Evolutionary conservation across 2,329 filamentous ascomycete species (phyloP).

Genomic region (Fusarium chaquense): DNA sequence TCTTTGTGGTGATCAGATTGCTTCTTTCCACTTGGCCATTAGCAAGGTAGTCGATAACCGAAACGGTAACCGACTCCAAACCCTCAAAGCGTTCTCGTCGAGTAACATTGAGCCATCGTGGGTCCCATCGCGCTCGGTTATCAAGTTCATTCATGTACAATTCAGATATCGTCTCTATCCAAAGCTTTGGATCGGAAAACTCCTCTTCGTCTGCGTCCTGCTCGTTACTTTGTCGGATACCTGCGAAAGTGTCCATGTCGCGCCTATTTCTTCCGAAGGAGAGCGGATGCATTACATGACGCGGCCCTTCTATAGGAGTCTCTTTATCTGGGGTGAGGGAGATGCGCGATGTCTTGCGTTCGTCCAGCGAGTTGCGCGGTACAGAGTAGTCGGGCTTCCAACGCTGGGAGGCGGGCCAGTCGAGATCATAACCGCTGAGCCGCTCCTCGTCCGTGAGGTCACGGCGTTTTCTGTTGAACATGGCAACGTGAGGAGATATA

Average conservation of each 20-base stretch:
- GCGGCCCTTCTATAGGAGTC: background rate
- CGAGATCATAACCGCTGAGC: conserved; percentile 34
- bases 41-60: conserved; percentile 11
- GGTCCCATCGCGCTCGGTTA: conserved; percentile 22
- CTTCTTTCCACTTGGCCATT: conserved; percentile 1
- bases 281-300: conserved; percentile 8
- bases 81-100: conserved; percentile 24
- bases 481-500: background rate
- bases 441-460: conserved; percentile 15
- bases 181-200: conserved; percentile 45
- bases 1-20: conserved; percentile 13
- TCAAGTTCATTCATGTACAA: conserved; percentile 49
- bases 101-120: conserved; percentile 19
- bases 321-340: conserved; percentile 22
- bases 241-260: conserved; percentile 30
- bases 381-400: conserved; percentile 48
- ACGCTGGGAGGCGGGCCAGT: conserved; percentile 39
- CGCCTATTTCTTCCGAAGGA: conserved; percentile 30
- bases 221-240: background rate
- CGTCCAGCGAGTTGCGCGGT: conserved; percentile 20
- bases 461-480: conserved; percentile 29
- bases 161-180: conserved; percentile 48
- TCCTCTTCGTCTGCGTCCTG: conserved; percentile 31
- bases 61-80: conserved; percentile 12
- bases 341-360: conserved; percentile 4